Percentiles rank a stretch among this genome's conserved stretches.
Evolutionary conservation across 352 stramenopile species (phyloP).

Genomic region (Elongisporangium senticosum): DNA sequence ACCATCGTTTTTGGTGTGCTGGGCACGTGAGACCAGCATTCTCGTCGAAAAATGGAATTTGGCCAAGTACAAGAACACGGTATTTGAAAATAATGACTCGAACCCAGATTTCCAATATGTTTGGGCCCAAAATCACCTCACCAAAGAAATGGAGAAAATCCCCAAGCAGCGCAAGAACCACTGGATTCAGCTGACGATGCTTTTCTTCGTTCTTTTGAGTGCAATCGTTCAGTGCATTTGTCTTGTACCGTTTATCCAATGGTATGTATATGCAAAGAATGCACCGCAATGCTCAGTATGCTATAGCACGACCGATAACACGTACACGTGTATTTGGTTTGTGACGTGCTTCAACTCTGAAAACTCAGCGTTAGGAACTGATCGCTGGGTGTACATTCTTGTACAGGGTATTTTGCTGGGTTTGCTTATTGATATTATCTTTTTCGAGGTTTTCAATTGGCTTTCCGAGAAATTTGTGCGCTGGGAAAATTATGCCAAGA

Average conservation of each 20-base stretch:
- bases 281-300: slow-evolving; percentile 64
- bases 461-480: slow-evolving; percentile 83
- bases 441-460: slow-evolving; percentile 87
- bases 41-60: slow-evolving; percentile 88
- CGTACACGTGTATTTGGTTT: slow-evolving; percentile 76
- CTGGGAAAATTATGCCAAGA: slow-evolving; percentile 86
- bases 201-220: slow-evolving; percentile 74
- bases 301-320: slow-evolving; percentile 25
- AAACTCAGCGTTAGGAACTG: slow-evolving; percentile 66
- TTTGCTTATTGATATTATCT: slow-evolving; percentile 86
- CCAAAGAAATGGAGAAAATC: slow-evolving; percentile 86
- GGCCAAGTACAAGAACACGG: slow-evolving; percentile 85
- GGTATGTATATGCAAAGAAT: slow-evolving; percentile 88
- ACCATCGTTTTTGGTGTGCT: slow-evolving; percentile 77
- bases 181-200: slow-evolving; percentile 83
- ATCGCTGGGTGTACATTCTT: slow-evolving; percentile 88
- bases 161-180: slow-evolving; percentile 80
- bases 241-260: slow-evolving; percentile 85
- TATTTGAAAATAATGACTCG: slow-evolving; percentile 84
- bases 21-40: slow-evolving; percentile 82
- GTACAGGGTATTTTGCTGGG: slow-evolving; percentile 78
- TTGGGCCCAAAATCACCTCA: slow-evolving; percentile 83
- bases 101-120: slow-evolving; percentile 84
- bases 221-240: slow-evolving; percentile 77
- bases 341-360: slow-evolving; percentile 77